These are phyloP conservation scores for Vigna angularis DNA, from an alignment of 306 rosid genomes.

Conservation along the genomic window DNA sequence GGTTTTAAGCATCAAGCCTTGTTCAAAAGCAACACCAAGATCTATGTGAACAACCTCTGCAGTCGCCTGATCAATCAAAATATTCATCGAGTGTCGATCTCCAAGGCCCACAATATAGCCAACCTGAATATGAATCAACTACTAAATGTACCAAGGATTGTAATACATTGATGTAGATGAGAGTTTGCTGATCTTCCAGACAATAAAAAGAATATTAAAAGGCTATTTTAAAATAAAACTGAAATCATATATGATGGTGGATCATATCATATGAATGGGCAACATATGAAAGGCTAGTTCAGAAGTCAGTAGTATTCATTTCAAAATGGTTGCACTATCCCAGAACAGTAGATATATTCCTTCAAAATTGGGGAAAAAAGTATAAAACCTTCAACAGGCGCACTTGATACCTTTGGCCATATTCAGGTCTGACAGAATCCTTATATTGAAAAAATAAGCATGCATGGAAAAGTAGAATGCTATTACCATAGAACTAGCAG, in stretches of 20 bases:
- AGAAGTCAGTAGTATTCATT: slow-evolving; percentile 28
- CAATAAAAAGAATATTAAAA: slow-evolving; percentile 23
- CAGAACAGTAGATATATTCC: slow-evolving; percentile 8
- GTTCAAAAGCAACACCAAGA: slow-evolving; percentile 99
- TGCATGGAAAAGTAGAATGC: slow-evolving; percentile 33
- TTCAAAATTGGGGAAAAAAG: slow-evolving; percentile 22
- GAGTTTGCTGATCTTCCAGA: slow-evolving; percentile 14
- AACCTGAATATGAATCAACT: slow-evolving; percentile 59
- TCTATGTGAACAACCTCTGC: slow-evolving; percentile 98
- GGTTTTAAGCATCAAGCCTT: slow-evolving; percentile 98
- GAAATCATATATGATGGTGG: slow-evolving; percentile 22
- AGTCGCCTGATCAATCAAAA: slow-evolving; percentile 87
- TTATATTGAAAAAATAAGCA: slow-evolving; percentile 17
- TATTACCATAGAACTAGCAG: slow-evolving; percentile 95
- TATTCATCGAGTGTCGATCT: slow-evolving; percentile 92
- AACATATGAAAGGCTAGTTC: slow-evolving; percentile 2
- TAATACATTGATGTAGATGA: slow-evolving; percentile 16
- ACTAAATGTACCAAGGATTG: slow-evolving; percentile 29
- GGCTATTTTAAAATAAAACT: slow-evolving; percentile 19
- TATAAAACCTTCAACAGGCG: slow-evolving; percentile 10
- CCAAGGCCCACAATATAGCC: slow-evolving; percentile 95
- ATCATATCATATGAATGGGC: slow-evolving; percentile 20
- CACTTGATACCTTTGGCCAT: slow-evolving; percentile 28
- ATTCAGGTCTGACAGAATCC: slow-evolving; percentile 27
- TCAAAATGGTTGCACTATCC: background rate